Conservation (phyloP, 176 grass and related monocot genomes). For the Metroxylon sagu region DNA sequence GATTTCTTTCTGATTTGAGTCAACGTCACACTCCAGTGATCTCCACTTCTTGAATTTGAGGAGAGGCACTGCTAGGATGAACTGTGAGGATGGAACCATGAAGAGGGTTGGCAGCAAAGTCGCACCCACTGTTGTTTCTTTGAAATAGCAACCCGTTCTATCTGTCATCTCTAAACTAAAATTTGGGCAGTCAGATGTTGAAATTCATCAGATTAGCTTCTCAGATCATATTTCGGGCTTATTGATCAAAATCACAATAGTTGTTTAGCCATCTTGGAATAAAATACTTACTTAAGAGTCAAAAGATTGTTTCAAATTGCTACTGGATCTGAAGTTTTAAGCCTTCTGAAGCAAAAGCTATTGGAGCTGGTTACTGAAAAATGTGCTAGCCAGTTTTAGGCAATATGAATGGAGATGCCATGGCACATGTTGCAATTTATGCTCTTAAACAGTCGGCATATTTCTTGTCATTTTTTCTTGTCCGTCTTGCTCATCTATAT, state of each 20-base stretch:
- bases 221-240: conserved; percentile 43
- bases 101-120: conserved; percentile 20
- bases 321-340: conserved; percentile 22
- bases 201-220: conserved; percentile 46
- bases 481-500: conserved; percentile 58
- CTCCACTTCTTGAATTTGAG: conserved; percentile 64
- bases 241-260: conserved; percentile 30
- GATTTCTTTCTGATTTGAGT: conserved; percentile 36
- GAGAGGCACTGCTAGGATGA: conserved; percentile 29
- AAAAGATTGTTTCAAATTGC: conserved; percentile 16
- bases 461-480: conserved; percentile 66
- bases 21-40: conserved; percentile 36
- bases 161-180: conserved; percentile 20
- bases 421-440: conserved; percentile 47
- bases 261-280: conserved; percentile 42
- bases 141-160: conserved; percentile 31
- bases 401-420: conserved; percentile 26
- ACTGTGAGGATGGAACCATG: conserved; percentile 3
- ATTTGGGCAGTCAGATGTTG: conserved; percentile 19
- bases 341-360: conserved; percentile 52
- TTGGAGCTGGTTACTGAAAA: conserved; percentile 44
- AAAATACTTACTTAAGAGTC: conserved; percentile 32
- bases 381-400: conserved; percentile 20
- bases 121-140: conserved; percentile 2
- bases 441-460: conserved; percentile 59